Percentiles rank a stretch among this genome's conserved stretches.
These are phyloP conservation scores for Chrysosporium keratinophilum DNA, from an alignment of 2,329 filamentous ascomycete species.

Conservation along the genomic window DNA sequence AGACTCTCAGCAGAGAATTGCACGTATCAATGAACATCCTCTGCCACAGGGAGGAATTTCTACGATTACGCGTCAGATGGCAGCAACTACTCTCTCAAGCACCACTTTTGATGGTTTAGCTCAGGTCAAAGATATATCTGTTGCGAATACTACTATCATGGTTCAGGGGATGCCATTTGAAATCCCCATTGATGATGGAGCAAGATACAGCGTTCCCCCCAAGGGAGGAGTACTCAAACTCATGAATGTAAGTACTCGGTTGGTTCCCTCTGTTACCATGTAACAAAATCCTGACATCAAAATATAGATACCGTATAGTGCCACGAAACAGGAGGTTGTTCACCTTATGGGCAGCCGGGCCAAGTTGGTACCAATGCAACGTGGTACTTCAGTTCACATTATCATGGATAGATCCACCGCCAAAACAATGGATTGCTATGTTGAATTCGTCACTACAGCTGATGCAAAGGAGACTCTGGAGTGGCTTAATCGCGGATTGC, in stretches of 20 bases:
- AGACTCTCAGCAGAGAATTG: neutral
- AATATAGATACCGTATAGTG: slow-evolving; percentile 41
- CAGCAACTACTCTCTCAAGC: neutral
- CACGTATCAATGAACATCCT: neutral
- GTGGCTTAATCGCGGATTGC: slow-evolving; percentile 29
- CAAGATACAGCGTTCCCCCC: slow-evolving; percentile 18
- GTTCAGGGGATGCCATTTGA: slow-evolving; percentile 13
- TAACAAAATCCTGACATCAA: slow-evolving; percentile 6
- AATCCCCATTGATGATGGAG: slow-evolving; percentile 24
- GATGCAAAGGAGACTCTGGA: slow-evolving; percentile 34
- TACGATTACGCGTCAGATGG: neutral
- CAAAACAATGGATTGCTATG: slow-evolving; percentile 46
- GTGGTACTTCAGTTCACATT: slow-evolving; percentile 44
- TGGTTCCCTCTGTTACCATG: neutral
- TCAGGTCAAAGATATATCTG: neutral
- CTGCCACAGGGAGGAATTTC: neutral
- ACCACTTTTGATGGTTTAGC: neutral
- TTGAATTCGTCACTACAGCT: slow-evolving; percentile 34
- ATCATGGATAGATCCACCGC: slow-evolving; percentile 49
- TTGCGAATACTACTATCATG: slow-evolving; percentile 4
- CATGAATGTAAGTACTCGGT: slow-evolving; percentile 25
- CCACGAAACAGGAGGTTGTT: slow-evolving; percentile 41
- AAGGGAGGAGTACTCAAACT: slow-evolving; percentile 28
- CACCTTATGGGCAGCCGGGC: slow-evolving; percentile 39
- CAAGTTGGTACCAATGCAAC: slow-evolving; percentile 27